Evolutionary conservation across 1,284 basidiomycete genomes (phyloP), one percentile per base, ranked within the genome.

Genomic region (Mycena citricolor): DNA sequence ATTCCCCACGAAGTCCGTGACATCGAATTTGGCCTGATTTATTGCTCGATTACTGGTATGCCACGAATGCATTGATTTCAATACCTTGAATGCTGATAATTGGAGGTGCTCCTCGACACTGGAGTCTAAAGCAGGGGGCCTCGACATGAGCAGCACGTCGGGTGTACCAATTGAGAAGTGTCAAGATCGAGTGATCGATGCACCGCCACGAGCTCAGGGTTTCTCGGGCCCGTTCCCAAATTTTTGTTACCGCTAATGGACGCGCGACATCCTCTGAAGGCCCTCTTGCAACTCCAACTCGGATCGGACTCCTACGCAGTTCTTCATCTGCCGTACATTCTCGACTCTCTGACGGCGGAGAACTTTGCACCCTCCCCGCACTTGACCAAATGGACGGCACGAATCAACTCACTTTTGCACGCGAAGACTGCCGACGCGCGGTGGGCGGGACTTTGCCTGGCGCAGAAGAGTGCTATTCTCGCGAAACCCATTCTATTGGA

Each of bases 1-100:
- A 7, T 80, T 77, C 17, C 84, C 83, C 39, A 98, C 77, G 57
- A 97, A 94, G 52, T 95, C 92, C 54, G 91, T 90, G 39, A 91
- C 84, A 61, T 93, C 87, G 66, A 97, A 97, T 65, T 91, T 88
- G 51, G 86, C 86, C 88, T 93, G 57, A 24, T 8, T 7, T 10
- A 24, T n/a, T 24, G 26, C 8, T 39, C 83, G 69, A 83, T 80
- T 58, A 90, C 90, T 2, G 43, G 24, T 23, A 34, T 30, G 36
- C 14, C 32, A 55, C 6, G 23, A 52, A 33, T 3, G 10, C 20
- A 77, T 76, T 21, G 74, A 70, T 10, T 39, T 12, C 43, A 44
- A 14, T 34, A 82, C 83, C 71, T 84, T 81, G 60, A 90, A 90
- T 2, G 79, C 76, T 14, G 74, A 72, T 16, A 90, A 68, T 37